phyloP scores from a whole-genome alignment of 2,329 filamentous ascomycete genomes.

The Chaetomiaceae sp. region DNA sequence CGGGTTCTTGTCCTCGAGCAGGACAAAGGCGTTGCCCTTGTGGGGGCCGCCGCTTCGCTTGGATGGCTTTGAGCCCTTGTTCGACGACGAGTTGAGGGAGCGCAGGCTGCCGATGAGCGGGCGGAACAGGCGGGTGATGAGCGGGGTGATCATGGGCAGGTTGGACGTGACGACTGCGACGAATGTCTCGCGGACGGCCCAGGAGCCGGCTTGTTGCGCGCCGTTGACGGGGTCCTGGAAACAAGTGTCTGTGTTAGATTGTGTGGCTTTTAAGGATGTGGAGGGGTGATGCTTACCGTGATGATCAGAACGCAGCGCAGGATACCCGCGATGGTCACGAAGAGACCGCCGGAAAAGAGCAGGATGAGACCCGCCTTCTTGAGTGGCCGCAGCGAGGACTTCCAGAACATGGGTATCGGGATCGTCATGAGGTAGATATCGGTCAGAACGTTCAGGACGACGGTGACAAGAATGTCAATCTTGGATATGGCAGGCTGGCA shows the following conservation, averaged over 20 bases:
- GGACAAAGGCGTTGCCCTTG: conserved; percentile 18
- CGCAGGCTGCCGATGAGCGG: conserved; percentile 36
- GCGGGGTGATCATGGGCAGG: conserved; percentile 39
- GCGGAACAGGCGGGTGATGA: conserved; percentile 36
- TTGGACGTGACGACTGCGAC: conserved; percentile 38
- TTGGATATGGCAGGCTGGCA: conserved; percentile 39
- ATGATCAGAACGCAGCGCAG: conserved; percentile 50
- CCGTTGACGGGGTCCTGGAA: conserved; percentile 34
- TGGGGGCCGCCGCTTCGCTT: conserved; percentile 7
- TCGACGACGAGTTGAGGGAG: conserved; percentile 24
- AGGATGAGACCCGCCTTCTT: conserved; percentile 51
- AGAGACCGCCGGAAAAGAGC: conserved; percentile 52
- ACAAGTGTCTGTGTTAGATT: background rate
- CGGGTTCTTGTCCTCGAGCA: conserved; percentile 28
- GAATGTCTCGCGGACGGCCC: conserved; percentile 39
- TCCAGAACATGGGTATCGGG: conserved; percentile 48
- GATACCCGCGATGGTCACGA: conserved; percentile 52
- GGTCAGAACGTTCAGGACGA: conserved; percentile 37
- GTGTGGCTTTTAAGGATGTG: background rate
- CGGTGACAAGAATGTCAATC: conserved; percentile 36
- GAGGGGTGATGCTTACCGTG: conserved; percentile 25
- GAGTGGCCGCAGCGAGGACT: conserved; percentile 42
- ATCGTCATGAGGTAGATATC: conserved; percentile 40
- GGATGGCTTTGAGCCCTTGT: conserved; percentile 11
- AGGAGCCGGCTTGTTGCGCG: conserved; percentile 36